phyloP scores from a whole-genome alignment of 257 asterid genomes.

The Nicotiana sylvestris region DNA sequence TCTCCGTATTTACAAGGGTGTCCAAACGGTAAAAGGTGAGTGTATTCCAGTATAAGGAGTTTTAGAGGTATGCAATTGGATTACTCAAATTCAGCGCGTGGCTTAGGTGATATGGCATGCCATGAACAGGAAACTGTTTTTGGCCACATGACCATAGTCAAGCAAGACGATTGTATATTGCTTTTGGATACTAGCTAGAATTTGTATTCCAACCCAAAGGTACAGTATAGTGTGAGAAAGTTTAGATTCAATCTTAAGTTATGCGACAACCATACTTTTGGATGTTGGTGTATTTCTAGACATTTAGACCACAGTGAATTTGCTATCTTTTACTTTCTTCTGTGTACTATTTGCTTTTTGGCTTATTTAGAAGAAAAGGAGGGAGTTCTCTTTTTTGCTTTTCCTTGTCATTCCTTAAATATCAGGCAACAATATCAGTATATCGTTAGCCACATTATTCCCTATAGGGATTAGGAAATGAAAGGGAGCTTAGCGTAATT shows the following conservation, averaged over 20 bases:
- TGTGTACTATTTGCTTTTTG: neutral
- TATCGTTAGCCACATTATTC: neutral
- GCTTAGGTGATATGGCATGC: neutral
- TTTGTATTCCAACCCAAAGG: slow-evolving; percentile 6
- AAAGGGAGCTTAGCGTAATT: too few species aligned
- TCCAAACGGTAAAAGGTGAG: neutral
- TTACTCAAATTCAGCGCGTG: neutral
- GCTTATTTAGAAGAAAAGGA: slow-evolving; percentile 1
- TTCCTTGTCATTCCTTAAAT: neutral
- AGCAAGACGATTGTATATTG: slow-evolving; percentile 6
- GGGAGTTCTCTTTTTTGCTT: neutral
- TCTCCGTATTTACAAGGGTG: neutral
- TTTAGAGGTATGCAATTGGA: neutral
- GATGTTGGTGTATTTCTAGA: slow-evolving; percentile 10
- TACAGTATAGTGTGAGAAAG: slow-evolving; percentile 8
- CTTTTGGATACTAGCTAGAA: slow-evolving; percentile 1
- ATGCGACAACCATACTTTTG: slow-evolving; percentile 6
- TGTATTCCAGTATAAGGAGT: neutral
- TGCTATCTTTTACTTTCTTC: slow-evolving; percentile 9
- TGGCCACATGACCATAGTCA: neutral
- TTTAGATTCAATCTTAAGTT: neutral
- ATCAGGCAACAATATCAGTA: neutral
- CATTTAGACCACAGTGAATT: slow-evolving; percentile 3
- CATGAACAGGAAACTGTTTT: slow-evolving; percentile 8
- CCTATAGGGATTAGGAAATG: neutral